phyloP scores from a whole-genome alignment of 331 rosid species.

The Rhamnella rubrinervis region DNA sequence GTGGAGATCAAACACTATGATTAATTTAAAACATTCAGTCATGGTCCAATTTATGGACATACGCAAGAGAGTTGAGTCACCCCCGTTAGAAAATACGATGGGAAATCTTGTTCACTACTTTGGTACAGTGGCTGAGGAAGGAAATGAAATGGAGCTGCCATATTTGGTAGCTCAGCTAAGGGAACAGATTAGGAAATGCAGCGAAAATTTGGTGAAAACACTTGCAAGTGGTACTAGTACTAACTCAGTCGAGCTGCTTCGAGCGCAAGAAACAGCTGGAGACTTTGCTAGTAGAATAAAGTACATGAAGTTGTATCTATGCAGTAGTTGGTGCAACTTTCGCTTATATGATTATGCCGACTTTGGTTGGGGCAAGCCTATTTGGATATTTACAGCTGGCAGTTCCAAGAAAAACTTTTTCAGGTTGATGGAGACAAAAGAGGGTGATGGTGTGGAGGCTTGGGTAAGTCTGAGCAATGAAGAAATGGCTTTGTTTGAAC shows the following conservation, averaged over 20 bases:
- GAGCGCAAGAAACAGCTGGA: neutral
- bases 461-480: slow-evolving; percentile 7
- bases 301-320: neutral
- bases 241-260: neutral
- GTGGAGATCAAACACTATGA: neutral
- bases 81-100: slow-evolving; percentile 12
- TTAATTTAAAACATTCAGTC: neutral
- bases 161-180: slow-evolving; percentile 10
- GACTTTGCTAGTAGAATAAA: neutral
- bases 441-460: slow-evolving; percentile 13
- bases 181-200: neutral
- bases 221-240: neutral
- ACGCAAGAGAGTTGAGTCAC: slow-evolving; percentile 25
- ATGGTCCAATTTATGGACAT: slow-evolving; percentile 15
- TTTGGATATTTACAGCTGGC: neutral
- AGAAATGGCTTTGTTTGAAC: neutral
- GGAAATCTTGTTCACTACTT: slow-evolving; percentile 32
- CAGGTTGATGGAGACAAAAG: slow-evolving; percentile 1
- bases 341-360: slow-evolving; percentile 31
- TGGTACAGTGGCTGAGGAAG: neutral
- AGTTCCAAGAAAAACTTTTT: neutral
- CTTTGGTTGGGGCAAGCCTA: slow-evolving; percentile 37
- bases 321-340: slow-evolving; percentile 29
- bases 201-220: neutral
- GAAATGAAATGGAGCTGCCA: slow-evolving; percentile 3